A percentile compares a stretch with the other conserved stretches of the same genome.
These are phyloP conservation scores for Peterozyma toletana DNA, from an alignment of 805 yeast species.

Conservation along the genomic window DNA sequence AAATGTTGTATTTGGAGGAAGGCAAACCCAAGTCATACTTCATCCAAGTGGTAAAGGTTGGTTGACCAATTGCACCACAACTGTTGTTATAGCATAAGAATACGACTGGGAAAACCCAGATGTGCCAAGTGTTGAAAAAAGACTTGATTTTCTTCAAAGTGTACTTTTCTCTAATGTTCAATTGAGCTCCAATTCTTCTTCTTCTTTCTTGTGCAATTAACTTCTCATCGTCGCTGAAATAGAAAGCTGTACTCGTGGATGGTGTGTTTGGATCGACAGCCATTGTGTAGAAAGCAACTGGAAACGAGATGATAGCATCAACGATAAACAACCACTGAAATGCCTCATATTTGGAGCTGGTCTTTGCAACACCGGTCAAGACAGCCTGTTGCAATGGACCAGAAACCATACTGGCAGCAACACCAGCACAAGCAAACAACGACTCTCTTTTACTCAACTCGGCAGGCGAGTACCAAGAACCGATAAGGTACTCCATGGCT, in stretches of 20 bases:
- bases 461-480: slow-evolving; percentile 25
- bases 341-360: slow-evolving; percentile 18
- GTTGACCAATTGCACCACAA: slow-evolving; percentile 27
- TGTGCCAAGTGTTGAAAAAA: slow-evolving; percentile 43
- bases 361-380: slow-evolving; percentile 16
- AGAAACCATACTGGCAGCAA: slow-evolving; percentile 26
- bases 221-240: slow-evolving; percentile 33
- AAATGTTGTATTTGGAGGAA: slow-evolving; percentile 28
- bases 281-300: slow-evolving; percentile 33
- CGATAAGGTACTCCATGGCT: slow-evolving; percentile 36
- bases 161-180: slow-evolving; percentile 33
- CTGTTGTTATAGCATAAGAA: slow-evolving; percentile 31
- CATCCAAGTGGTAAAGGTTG: slow-evolving; percentile 41
- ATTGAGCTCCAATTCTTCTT: slow-evolving; percentile 32
- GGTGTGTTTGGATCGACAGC: slow-evolving; percentile 39
- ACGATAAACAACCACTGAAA: slow-evolving; percentile 41
- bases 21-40: slow-evolving; percentile 25
- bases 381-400: slow-evolving; percentile 31
- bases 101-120: slow-evolving; percentile 32
- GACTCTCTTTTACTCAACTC: slow-evolving; percentile 29
- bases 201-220: slow-evolving; percentile 41
- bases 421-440: slow-evolving; percentile 26
- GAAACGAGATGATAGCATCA: slow-evolving; percentile 30
- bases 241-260: slow-evolving; percentile 33
- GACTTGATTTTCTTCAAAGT: slow-evolving; percentile 31